Percentiles rank a stretch among this genome's conserved stretches.
Conservation (phyloP, 2,329 filamentous ascomycete genomes). For the Trichoderma sp. region DNA sequence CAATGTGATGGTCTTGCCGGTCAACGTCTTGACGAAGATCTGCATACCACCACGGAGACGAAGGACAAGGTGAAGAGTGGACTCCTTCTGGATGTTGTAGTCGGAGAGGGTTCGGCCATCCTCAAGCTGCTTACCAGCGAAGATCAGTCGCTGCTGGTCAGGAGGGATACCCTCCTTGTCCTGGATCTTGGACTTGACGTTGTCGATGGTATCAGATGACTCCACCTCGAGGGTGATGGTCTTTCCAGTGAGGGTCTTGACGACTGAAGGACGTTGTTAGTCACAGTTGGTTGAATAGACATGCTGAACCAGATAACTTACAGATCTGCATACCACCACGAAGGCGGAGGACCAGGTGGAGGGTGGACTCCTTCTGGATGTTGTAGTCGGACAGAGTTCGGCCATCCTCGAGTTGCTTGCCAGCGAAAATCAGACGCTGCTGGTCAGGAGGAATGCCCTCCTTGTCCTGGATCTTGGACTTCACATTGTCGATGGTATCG, state of each 20-base stretch:
- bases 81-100: conserved; percentile 97
- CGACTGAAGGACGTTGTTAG: conserved; percentile 44
- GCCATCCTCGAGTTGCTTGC: conserved; percentile 95
- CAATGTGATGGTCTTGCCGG: conserved; percentile 91
- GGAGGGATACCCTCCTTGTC: conserved; percentile 93
- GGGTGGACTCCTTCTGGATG: conserved; percentile 64
- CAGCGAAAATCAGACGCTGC: conserved; percentile 93
- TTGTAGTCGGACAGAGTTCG: conserved; percentile 56
- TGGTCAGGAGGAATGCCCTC: conserved; percentile 96
- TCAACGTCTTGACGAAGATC: conserved; percentile 77
- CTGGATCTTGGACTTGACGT: conserved; percentile 91
- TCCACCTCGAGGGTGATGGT: conserved; percentile 93
- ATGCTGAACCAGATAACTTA: conserved; percentile 35
- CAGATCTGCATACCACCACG: conserved; percentile 66
- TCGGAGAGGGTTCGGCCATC: conserved; percentile 88
- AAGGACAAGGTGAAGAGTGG: conserved; percentile 76
- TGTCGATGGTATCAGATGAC: conserved; percentile 87
- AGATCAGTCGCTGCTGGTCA: conserved; percentile 91
- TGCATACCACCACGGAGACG: conserved; percentile 80
- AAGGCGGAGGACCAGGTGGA: conserved; percentile 73
- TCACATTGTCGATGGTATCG: conserved; percentile 96
- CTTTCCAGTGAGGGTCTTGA: conserved; percentile 85
- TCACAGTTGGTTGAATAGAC: neutral
- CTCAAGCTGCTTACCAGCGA: conserved; percentile 90
- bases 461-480: conserved; percentile 98